Evolutionary conservation across 331 rosid genomes (phyloP), one percentile per base, ranked within the genome.

Genomic region (Erythrophleum ivorense): DNA sequence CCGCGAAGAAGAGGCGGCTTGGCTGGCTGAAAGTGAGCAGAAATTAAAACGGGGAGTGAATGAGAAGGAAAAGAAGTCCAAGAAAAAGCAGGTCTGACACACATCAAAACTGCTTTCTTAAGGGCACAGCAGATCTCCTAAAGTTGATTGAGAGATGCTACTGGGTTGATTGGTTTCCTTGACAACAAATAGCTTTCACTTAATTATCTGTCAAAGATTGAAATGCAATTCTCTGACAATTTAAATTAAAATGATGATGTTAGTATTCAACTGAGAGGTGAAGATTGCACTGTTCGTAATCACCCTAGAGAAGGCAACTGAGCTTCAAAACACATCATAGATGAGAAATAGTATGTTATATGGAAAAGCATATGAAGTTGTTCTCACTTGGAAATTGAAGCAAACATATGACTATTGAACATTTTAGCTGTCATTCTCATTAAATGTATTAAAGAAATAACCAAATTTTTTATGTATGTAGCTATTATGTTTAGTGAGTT

Each of bases 1-100:
- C 75, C 99, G 97, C 5, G 99, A 96, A 88, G 99, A 95, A 87
- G 99, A 96, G 89, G 98, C 94, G 14, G 98, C 98, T 1, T 88
- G 97, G 92, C 91, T 75, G 67, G 99, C 97, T 72, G 99, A 96
- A 88, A 92, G 84, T 74, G 99, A 91, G 84, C 99, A 81, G 88
- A 96, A 92, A 88, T 89, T 95, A 75, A 96, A 89, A 84, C 97
- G 98, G 18, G 85, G 81, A 78, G 79, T 84, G 21, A 85, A 79
- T 83, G 99, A 94, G 73, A 92, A 89, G 89, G 98, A 96, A 78
- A 94, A 94, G 85, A 96, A 94, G 83, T 76, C 90, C 10, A 96
- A 96, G 95, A 94, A 94, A 86, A 96, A 90, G 65, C 97, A 92
- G 98, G 99, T 96, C 73, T 59, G 50, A 2, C 54, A 65, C 31